phyloP scores from a whole-genome alignment of 2,329 filamentous ascomycete genomes.

The Triangularia verruculosa region DNA sequence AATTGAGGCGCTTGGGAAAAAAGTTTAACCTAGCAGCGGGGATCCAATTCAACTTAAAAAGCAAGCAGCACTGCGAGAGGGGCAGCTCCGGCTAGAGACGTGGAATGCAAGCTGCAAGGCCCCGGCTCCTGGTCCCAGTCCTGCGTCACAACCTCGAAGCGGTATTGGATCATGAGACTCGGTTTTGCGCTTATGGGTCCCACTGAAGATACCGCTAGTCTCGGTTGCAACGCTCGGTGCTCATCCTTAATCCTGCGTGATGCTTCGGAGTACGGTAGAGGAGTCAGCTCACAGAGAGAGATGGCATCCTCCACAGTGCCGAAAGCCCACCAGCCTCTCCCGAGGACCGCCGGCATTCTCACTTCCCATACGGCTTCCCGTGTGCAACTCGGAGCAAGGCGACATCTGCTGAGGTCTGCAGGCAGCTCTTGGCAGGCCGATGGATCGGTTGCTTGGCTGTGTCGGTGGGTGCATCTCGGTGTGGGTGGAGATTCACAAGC shows the following conservation, averaged over 20 bases:
- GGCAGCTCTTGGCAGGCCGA: not conserved
- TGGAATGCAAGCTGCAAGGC: constrained; percentile 7
- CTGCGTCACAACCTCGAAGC: constrained; percentile 7
- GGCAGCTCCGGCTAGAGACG: constrained; percentile 9
- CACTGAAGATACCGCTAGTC: constrained; percentile 11
- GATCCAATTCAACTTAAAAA: constrained; percentile 14
- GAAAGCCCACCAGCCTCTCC: not conserved
- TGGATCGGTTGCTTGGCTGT: constrained; percentile 8
- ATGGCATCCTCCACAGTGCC: not conserved
- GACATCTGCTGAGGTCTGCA: not conserved
- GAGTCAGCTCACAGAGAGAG: constrained; percentile 2
- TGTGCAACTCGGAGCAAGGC: not conserved
- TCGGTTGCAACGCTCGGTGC: constrained; percentile 8
- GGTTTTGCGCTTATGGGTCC: constrained; percentile 15
- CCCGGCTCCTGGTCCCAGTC: constrained; percentile 13
- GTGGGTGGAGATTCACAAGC: not conserved
- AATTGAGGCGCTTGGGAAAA: not conserved
- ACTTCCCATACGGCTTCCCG: not conserved
- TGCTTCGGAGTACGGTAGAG: constrained; percentile 1
- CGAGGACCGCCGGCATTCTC: no score
- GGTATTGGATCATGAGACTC: constrained; percentile 13
- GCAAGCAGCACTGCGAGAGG: constrained; percentile 13
- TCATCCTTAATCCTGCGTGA: constrained; percentile 6
- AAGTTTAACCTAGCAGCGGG: constrained; percentile 11
- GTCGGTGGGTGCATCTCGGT: constrained; percentile 1